Evolutionary conservation across 2,329 filamentous ascomycete species (phyloP), one percentile per base, ranked within the genome.

Genomic region (Pestalotiopsis sp.): DNA sequence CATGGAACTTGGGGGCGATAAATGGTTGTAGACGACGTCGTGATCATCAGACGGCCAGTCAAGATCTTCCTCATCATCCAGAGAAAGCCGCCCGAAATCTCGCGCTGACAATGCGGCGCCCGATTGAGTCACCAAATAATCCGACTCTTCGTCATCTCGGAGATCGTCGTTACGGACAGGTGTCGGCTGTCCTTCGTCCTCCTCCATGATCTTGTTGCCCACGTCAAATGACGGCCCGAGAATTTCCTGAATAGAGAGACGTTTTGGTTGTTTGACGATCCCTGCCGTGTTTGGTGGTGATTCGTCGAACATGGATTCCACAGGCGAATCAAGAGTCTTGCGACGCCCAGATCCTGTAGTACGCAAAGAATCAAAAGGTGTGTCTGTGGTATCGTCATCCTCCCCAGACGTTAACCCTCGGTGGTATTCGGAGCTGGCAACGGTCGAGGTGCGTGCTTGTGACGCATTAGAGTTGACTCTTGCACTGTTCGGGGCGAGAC

Each of bases 281-380:
- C 84, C 82, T 20, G 85, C 84, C 1, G 87, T 86, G 75, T 86
- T 87, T 7, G 89, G 87, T 45, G 91, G 91, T 14, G 92, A 93
- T 74, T 95, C 92, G 79, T 95, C 92, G 78, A 94, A 95, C 84
- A 94, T 92, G 27, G 90, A 93, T 75, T 94, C 92, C 64, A 94
- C 82, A 17, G 92, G 91, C 36, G 91, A 92, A 76, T 93, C 90
- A 61, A 90, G 86, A 41, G 89, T 88, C 69, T 90, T 88, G 66
- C 87, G 85, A 70, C 90, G 91, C 70, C 87, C 86, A 11, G 92
- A 93, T 52, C 87, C 90, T 69, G 87, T 85, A 17, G 92, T 94
- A 66, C 91, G 90, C 73, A 94, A 81, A 38, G 92, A 94, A 81
- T 95, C 93, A 79, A 90, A 94, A 68, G 92, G 85, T 20, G 90